Percentiles rank a stretch among this genome's conserved stretches.
These are phyloP conservation scores for Aureobasidium melanogenum DNA, from an alignment of 2,329 filamentous ascomycete genomes.

Conservation along the genomic window DNA sequence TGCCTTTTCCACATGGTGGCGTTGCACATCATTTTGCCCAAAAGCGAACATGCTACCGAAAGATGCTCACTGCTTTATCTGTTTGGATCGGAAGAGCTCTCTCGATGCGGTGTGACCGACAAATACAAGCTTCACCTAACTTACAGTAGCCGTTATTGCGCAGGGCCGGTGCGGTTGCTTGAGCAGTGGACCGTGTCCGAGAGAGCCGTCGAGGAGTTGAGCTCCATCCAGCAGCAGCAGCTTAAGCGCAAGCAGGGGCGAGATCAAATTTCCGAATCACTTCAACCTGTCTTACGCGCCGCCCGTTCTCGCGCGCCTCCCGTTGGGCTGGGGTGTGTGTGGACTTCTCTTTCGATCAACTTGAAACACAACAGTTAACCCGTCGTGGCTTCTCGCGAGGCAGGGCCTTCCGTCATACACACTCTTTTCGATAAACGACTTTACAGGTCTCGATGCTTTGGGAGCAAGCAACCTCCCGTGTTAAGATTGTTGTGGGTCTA, in stretches of 20 bases:
- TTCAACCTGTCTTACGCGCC: constrained; percentile 1
- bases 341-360: constrained; percentile 8
- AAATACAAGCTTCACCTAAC: background rate
- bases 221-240: constrained; percentile 4
- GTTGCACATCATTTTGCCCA: constrained; percentile 4
- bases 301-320: constrained; percentile 5
- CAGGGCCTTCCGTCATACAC: background rate
- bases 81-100: background rate
- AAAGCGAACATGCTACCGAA: constrained; percentile 6
- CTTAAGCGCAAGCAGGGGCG: constrained; percentile 5
- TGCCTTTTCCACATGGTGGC: background rate
- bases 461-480: background rate
- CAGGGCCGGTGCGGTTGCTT: constrained; percentile 9
- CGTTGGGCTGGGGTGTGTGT: constrained; percentile 1
- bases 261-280: constrained; percentile 6
- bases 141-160: constrained; percentile 1
- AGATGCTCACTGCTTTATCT: background rate
- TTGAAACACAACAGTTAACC: constrained; percentile 9
- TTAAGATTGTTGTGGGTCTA: constrained; percentile 4
- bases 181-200: background rate
- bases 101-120: background rate
- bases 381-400: background rate
- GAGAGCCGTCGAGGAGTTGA: background rate
- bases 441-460: constrained; percentile 4
- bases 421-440: constrained; percentile 8